These are phyloP conservation scores for Macroventuria anomochaeta DNA, from an alignment of 2,329 filamentous ascomycete genomes.

Conservation along the genomic window DNA sequence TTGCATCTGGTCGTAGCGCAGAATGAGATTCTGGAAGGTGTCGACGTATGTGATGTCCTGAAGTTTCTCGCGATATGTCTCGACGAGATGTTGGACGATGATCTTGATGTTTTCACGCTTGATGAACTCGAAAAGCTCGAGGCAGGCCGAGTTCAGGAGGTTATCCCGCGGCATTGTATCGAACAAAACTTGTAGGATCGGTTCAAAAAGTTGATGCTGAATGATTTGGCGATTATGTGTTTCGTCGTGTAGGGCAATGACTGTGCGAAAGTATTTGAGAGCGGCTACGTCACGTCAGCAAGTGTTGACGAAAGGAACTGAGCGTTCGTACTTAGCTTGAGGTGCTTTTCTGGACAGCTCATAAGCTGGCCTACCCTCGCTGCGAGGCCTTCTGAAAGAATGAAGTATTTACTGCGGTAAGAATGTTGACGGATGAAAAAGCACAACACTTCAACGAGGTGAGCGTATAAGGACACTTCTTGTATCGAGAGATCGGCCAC, in stretches of 20 bases:
- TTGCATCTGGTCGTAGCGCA: conserved; percentile 76
- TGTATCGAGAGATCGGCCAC: conserved; percentile 78
- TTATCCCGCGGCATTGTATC: conserved; percentile 92
- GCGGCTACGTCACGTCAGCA: conserved; percentile 65
- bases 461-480: conserved; percentile 87
- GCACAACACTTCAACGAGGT: conserved; percentile 89
- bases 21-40: conserved; percentile 78
- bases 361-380: conserved; percentile 83
- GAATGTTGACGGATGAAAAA: conserved; percentile 93
- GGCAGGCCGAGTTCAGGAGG: conserved; percentile 87
- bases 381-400: conserved; percentile 78
- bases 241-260: conserved; percentile 85
- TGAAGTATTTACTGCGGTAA: conserved; percentile 85
- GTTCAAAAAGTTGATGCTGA: conserved; percentile 79
- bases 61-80: conserved; percentile 80
- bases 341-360: conserved; percentile 82
- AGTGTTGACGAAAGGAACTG: not conserved
- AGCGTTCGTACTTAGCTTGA: conserved; percentile 76
- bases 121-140: conserved; percentile 93
- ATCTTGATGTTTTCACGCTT: conserved; percentile 69
- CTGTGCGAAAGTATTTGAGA: conserved; percentile 89
- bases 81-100: conserved; percentile 81
- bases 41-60: conserved; percentile 80
- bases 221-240: conserved; percentile 88
- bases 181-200: conserved; percentile 82